These are phyloP conservation scores for Mycena alexandri DNA, from an alignment of 768 basidiomycete species.

Conservation along the genomic window DNA sequence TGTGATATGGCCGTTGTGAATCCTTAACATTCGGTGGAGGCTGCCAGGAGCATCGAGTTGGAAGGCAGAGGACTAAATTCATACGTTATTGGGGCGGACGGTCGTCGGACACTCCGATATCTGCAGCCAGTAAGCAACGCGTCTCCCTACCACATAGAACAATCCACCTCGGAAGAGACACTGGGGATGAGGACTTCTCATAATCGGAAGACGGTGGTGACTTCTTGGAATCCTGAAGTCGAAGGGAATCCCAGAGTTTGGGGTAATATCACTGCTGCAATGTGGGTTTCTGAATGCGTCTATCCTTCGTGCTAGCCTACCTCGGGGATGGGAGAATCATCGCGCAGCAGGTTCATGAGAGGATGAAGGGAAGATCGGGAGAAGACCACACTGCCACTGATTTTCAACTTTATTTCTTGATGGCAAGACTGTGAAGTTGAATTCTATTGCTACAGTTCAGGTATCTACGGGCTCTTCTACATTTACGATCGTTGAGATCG, in stretches of 20 bases:
- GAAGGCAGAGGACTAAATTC: constrained; percentile 53
- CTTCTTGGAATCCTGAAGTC: constrained; percentile 19
- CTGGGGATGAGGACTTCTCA: constrained; percentile 4
- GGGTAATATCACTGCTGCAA: constrained; percentile 15
- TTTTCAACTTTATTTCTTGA: background rate
- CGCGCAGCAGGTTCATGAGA: background rate
- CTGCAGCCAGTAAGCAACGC: constrained; percentile 26
- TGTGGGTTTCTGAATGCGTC: constrained; percentile 15
- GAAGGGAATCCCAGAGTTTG: constrained; percentile 22
- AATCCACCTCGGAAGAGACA: constrained; percentile 21
- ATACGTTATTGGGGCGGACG: constrained; percentile 52
- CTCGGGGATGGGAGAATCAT: constrained; percentile 44
- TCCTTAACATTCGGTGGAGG: constrained; percentile 46
- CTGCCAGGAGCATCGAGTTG: constrained; percentile 55
- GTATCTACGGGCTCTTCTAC: constrained; percentile 29
- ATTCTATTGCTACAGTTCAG: constrained; percentile 35
- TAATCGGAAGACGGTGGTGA: constrained; percentile 14
- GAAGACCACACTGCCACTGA: constrained; percentile 8
- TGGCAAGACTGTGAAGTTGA: constrained; percentile 27
- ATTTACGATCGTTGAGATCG: constrained; percentile 35
- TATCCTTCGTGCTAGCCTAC: constrained; percentile 33
- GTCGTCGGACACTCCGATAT: constrained; percentile 46
- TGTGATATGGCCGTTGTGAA: constrained; percentile 55
- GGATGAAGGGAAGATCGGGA: background rate
- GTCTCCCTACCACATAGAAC: background rate